Conservation (phyloP, 2,329 filamentous ascomycete species). For the Pyrenophora teres region DNA sequence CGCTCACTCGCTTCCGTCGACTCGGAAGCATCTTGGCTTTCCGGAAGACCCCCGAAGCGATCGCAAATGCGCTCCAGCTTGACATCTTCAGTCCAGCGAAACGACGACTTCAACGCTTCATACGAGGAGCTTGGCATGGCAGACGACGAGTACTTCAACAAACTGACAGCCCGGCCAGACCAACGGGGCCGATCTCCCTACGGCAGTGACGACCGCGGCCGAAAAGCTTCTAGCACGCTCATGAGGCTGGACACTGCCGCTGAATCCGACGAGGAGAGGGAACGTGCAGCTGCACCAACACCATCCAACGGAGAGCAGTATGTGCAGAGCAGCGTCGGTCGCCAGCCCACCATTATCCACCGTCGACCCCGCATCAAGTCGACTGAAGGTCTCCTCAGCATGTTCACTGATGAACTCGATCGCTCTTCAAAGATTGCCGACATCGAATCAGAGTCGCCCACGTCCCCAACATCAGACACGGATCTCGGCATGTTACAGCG, state of each 20-base stretch:
- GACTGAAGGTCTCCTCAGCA: conserved; percentile 63
- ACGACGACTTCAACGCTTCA: conserved; percentile 61
- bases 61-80: conserved; percentile 54
- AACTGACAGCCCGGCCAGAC: conserved; percentile 55
- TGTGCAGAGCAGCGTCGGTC: conserved; percentile 58
- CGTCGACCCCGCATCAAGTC: conserved; percentile 63
- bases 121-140: conserved; percentile 69
- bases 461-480: conserved; percentile 36
- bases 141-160: conserved; percentile 76
- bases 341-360: conserved; percentile 69
- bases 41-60: conserved; percentile 66
- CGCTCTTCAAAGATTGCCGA: conserved; percentile 40
- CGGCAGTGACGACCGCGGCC: conserved; percentile 31
- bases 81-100: conserved; percentile 50
- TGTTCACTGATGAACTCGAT: conserved; percentile 49
- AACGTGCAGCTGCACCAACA: conserved; percentile 23
- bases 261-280: conserved; percentile 50
- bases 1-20: conserved; percentile 93
- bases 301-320: conserved; percentile 45
- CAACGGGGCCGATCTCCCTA: conserved; percentile 45
- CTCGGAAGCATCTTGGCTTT: conserved; percentile 95
- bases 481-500: conserved; percentile 56
- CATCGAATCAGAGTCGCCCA: conserved; percentile 38
- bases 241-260: conserved; percentile 46
- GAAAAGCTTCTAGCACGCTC: conserved; percentile 53